Evolutionary conservation across 495 filamentous ascomycete genomes (phyloP), one percentile per base, ranked within the genome.

Genomic region (Aspergillus diversus): DNA sequence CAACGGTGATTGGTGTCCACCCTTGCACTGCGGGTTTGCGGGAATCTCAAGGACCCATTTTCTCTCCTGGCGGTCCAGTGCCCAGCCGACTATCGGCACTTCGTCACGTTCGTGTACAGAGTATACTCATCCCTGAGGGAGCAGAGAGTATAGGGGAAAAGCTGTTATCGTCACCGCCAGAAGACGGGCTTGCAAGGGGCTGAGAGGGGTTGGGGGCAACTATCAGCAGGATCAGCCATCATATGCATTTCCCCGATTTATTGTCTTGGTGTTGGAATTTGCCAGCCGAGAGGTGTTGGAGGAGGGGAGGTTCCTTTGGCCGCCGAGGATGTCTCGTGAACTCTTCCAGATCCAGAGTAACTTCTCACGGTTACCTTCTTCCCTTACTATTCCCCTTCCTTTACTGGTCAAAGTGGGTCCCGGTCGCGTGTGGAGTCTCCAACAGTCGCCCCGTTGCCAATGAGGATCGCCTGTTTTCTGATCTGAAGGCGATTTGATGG

Each of bases 1-100:
- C 59, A 27, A 32, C 37, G 42, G 4, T 69, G 37, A 69, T 69
- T 69, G 66, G 66, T 65, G 61, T 55, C 59, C 62, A 57, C 35
- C n/a, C 8, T 39, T 2, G 37, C 37, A 39, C 1, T 39, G 7
- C 8, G 37, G 37, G 37, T 39, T 39, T 39, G 37, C 21, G 21
- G 37, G 13, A 39, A 39, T 39, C 37, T 39, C 8, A 39, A 39
- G 0, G 37, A 8, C 37, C 7, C 13, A 8, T 8, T 39, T 39
- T 39, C 37, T 13, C 13, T 39, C 8, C 37, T 39, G 37, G 3
- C 7, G 1, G 8, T 1, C 7, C 37, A 39, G 37, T 13, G 13
- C 37, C 37, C 21, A 27, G 21, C 21, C 21, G 37, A 39, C 37
- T 39, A 39, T 39, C 37, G 37, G 37, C 13, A 13, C 37, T 39